phyloP scores from a whole-genome alignment of 805 yeast genomes.

The Candida wancherniae region DNA sequence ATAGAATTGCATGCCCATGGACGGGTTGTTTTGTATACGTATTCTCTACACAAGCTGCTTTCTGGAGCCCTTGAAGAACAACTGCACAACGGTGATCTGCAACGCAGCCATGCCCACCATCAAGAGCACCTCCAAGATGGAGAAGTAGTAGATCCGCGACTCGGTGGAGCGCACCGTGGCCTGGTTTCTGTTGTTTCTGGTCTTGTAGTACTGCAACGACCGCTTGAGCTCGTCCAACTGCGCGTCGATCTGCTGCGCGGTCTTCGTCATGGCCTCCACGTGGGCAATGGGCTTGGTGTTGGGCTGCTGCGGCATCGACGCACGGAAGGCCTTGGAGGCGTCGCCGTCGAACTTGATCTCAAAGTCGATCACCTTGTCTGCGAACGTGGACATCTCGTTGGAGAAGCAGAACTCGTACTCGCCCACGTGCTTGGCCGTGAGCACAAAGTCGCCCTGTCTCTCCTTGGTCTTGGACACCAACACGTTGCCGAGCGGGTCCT shows the following conservation, averaged over 20 bases:
- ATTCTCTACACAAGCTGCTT: slow-evolving; percentile 52
- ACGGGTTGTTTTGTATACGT: background rate
- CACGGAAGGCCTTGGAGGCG: slow-evolving; percentile 41
- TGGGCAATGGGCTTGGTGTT: slow-evolving; percentile 46
- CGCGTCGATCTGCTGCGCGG: slow-evolving; percentile 54
- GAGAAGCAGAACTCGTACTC: slow-evolving; percentile 86
- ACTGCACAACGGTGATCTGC: slow-evolving; percentile 65
- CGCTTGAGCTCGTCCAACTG: slow-evolving; percentile 55
- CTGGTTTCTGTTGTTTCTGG: slow-evolving; percentile 89
- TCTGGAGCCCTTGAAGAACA: slow-evolving; percentile 68
- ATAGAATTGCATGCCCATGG: background rate
- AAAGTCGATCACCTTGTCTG: slow-evolving; percentile 80
- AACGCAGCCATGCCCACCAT: slow-evolving; percentile 72
- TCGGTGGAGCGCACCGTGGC: slow-evolving; percentile 79
- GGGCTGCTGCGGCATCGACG: slow-evolving; percentile 54
- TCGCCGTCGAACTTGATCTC: slow-evolving; percentile 58
- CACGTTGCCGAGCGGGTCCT: slow-evolving; percentile 52
- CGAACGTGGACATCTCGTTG: slow-evolving; percentile 74
- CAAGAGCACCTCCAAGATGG: slow-evolving; percentile 62
- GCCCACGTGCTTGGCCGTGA: slow-evolving; percentile 61
- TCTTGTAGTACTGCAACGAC: slow-evolving; percentile 74
- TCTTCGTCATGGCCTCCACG: slow-evolving; percentile 48
- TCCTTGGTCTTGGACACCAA: slow-evolving; percentile 54
- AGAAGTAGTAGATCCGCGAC: slow-evolving; percentile 70
- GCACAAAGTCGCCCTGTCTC: slow-evolving; percentile 76